Base-by-base conservation (phyloP, 768 basidiomycete species). In the Jaapia argillacea region DNA sequence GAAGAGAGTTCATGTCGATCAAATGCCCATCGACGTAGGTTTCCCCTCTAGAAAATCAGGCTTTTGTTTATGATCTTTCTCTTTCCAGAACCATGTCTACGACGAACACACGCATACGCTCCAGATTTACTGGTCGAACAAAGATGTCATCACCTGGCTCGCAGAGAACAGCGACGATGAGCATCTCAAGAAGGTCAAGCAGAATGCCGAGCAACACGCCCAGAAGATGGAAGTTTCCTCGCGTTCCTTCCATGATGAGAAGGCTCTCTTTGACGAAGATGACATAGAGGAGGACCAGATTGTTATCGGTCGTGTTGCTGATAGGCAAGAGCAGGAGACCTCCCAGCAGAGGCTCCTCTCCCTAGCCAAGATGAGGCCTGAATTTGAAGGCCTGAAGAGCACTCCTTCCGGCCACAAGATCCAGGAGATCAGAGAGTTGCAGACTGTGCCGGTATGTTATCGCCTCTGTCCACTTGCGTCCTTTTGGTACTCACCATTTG, bases 1-100 rank as follows among this genome's bases (percentile, higher is more conserved):
- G 69, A 99, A 99, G 70, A 78, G 96, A 27, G 93, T 98, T 2
- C 96, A 98, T 55, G 89, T 93, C 33, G 96, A 98, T 58, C 92
- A 98, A 65, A 96, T 99, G 89, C 94, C 96, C 21, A 89, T 96
- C 46, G 90, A 96, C 51, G 90, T 92, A 56, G 65, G 82, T 63
- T n/a, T n/a, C n/a, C n/a, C n/a, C n/a, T 6, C 37, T 10, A 24
- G 25, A 18, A 18, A 24, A 18, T 31, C 18, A 35, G 42, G 36
- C 1, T 24, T 36, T 4, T 38, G 18, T 12, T 2, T 12, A 41
- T 43, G 6, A 36, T 31, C 14, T 16, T 18, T n/a, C 13, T 28
- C 6, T 23, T 12, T 41, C 4, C 51, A 94, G 85, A 97, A 94
- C 54, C 85, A 91, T 57, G 90, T 97, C 41, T 91, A 91, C 58